These are phyloP conservation scores for Epichloe baconii DNA, from an alignment of 2,329 filamentous ascomycete species.

Conservation along the genomic window DNA sequence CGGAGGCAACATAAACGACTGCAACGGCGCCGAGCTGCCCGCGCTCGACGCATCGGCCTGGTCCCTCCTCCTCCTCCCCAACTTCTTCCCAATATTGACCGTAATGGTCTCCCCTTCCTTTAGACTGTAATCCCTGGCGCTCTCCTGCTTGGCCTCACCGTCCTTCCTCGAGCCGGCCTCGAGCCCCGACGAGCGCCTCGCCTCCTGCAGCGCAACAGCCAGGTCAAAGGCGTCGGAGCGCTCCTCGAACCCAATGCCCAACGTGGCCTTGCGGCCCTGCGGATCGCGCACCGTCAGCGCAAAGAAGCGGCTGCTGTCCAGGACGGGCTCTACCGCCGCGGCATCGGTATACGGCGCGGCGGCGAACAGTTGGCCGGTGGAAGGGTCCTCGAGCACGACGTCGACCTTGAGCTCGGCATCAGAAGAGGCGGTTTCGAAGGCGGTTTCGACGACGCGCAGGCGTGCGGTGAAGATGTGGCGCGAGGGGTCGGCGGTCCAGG, in stretches of 20 bases:
- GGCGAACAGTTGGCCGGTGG: conserved; percentile 64
- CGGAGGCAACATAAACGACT: conserved; percentile 61
- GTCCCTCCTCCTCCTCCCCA: conserved; percentile 30
- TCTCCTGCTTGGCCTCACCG: conserved; percentile 22
- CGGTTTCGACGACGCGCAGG: conserved; percentile 65
- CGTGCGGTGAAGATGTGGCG: conserved; percentile 79
- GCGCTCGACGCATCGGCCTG: not conserved
- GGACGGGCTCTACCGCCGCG: conserved; percentile 59
- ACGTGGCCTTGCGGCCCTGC: conserved; percentile 58
- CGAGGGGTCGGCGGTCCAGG: conserved; percentile 60
- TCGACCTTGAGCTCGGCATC: conserved; percentile 51
- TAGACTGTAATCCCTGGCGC: conserved; percentile 58
- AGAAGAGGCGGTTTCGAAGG: conserved; percentile 27
- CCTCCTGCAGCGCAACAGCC: conserved; percentile 66
- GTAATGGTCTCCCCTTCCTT: conserved; percentile 87
- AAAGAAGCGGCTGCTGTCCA: conserved; percentile 75
- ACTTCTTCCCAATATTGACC: conserved; percentile 54
- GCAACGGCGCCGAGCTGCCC: conserved; percentile 21
- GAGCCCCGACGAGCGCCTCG: conserved; percentile 54
- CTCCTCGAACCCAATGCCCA: conserved; percentile 83
- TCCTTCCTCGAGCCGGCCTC: conserved; percentile 25
- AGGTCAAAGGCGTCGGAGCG: conserved; percentile 79
- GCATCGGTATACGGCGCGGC: conserved; percentile 62
- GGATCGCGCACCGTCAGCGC: conserved; percentile 68
- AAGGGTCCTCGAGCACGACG: conserved; percentile 65